phyloP scores from a whole-genome alignment of 345 rosid genomes.

The Abelmoschus esculentus region DNA sequence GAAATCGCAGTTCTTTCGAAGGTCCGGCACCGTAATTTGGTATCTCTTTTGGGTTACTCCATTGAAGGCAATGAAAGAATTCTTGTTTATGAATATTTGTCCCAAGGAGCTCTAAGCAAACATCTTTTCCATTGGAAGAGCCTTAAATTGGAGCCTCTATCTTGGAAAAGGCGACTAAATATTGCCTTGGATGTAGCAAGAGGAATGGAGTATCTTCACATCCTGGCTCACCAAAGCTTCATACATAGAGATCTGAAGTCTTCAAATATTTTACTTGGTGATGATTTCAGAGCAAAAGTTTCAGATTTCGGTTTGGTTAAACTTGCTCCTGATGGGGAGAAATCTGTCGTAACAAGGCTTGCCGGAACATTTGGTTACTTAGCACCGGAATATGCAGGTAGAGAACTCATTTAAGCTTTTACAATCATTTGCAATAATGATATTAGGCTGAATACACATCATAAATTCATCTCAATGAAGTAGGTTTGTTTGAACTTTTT shows the following conservation, averaged over 20 bases:
- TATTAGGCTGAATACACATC: neutral
- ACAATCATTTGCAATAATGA: slow-evolving; percentile 6
- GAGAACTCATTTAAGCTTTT: slow-evolving; percentile 12
- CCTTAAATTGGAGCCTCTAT: slow-evolving; percentile 53
- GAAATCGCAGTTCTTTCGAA: slow-evolving; percentile 75
- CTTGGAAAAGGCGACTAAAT: slow-evolving; percentile 61
- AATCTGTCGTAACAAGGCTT: slow-evolving; percentile 58
- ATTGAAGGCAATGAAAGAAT: slow-evolving; percentile 58
- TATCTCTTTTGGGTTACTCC: slow-evolving; percentile 62
- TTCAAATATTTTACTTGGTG: slow-evolving; percentile 64
- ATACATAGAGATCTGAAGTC: slow-evolving; percentile 78
- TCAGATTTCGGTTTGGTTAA: slow-evolving; percentile 78
- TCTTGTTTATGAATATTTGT: slow-evolving; percentile 71
- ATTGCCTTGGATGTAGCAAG: slow-evolving; percentile 76
- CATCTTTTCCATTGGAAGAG: slow-evolving; percentile 75
- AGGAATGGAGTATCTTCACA: slow-evolving; percentile 76
- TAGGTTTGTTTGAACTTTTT: neutral
- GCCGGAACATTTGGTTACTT: slow-evolving; percentile 81
- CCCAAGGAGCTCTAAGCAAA: slow-evolving; percentile 70
- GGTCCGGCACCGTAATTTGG: slow-evolving; percentile 70
- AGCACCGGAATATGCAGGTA: slow-evolving; percentile 92
- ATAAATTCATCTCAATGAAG: neutral
- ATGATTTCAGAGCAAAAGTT: slow-evolving; percentile 66
- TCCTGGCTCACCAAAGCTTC: slow-evolving; percentile 60
- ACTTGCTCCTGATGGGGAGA: slow-evolving; percentile 70